A percentile compares a stretch with the other conserved stretches of the same genome.
Evolutionary conservation across 169 alveolate species (phyloP).

Genomic region (Eimeria maxima): DNA sequence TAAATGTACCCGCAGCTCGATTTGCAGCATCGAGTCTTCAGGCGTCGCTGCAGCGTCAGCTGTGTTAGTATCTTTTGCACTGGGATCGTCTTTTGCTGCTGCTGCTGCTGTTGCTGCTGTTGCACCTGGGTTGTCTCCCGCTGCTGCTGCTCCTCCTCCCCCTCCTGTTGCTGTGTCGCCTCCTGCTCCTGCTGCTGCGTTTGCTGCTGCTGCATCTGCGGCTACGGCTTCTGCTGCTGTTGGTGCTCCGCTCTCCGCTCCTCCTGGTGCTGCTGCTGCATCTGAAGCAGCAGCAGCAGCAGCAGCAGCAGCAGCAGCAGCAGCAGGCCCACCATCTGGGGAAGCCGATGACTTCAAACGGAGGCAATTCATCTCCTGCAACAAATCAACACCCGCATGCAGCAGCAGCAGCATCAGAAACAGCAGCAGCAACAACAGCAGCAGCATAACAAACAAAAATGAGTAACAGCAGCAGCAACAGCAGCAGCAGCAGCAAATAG

Average conservation of each 20-base stretch:
- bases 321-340: neutral
- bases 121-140: neutral
- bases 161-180: neutral
- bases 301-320: conserved; percentile 2
- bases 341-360: neutral
- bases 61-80: neutral
- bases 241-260: neutral
- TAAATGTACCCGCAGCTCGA: neutral
- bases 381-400: no score
- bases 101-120: conserved; percentile 36
- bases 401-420: conserved; percentile 14
- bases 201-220: neutral
- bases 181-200: neutral
- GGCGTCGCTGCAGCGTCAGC: neutral
- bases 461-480: conserved; percentile 57
- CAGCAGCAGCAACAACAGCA: conserved; percentile 7
- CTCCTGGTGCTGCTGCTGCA: neutral
- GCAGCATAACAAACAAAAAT: neutral
- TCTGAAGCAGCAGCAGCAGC: neutral
- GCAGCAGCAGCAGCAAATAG: conserved; percentile 38
- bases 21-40: neutral
- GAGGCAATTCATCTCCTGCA: conserved; percentile 19
- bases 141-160: neutral
- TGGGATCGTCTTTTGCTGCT: conserved; percentile 28
- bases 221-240: neutral